These are phyloP conservation scores for Aspergillus biplanus DNA, from an alignment of 495 filamentous ascomycete genomes.

Conservation along the genomic window DNA sequence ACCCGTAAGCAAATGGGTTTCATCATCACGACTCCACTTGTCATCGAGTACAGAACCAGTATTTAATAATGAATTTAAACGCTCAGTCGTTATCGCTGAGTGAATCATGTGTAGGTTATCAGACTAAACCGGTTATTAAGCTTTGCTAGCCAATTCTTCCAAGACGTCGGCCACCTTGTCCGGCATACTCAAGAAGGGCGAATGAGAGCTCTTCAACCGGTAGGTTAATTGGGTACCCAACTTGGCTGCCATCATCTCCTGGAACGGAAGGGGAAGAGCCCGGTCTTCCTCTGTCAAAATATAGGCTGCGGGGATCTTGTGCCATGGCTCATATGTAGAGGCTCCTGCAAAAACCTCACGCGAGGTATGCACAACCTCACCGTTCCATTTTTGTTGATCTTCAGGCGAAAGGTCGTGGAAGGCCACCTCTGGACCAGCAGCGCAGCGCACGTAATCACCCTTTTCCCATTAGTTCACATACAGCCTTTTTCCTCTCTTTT, in stretches of 20 bases:
- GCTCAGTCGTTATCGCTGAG: no score
- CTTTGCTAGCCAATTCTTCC: conserved; percentile 10
- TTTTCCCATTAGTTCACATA: conserved; percentile 14
- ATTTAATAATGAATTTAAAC: no score
- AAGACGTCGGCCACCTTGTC: conserved; percentile 19
- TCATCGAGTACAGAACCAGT: no score
- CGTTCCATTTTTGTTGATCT: conserved; percentile 26
- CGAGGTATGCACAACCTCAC: conserved; percentile 24
- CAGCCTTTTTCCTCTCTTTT: no score
- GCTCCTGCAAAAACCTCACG: conserved; percentile 29
- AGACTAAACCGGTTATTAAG: neutral
- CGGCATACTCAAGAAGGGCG: conserved; percentile 37
- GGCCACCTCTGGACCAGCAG: conserved; percentile 21
- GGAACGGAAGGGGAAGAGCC: conserved; percentile 31
- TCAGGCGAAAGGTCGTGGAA: conserved; percentile 31
- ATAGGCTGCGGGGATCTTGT: conserved; percentile 34
- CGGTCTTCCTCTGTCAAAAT: conserved; percentile 37
- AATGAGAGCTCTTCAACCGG: conserved; percentile 32
- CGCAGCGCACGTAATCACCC: conserved; percentile 29
- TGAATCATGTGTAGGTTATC: no score
- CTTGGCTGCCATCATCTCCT: conserved; percentile 36
- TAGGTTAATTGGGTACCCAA: conserved; percentile 28
- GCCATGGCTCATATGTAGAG: conserved; percentile 31
- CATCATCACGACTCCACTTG: no score
- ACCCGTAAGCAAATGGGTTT: no score